These are phyloP conservation scores for Miscanthus lutarioriparius DNA, from an alignment of 176 grass and related monocot genomes.

Conservation along the genomic window DNA sequence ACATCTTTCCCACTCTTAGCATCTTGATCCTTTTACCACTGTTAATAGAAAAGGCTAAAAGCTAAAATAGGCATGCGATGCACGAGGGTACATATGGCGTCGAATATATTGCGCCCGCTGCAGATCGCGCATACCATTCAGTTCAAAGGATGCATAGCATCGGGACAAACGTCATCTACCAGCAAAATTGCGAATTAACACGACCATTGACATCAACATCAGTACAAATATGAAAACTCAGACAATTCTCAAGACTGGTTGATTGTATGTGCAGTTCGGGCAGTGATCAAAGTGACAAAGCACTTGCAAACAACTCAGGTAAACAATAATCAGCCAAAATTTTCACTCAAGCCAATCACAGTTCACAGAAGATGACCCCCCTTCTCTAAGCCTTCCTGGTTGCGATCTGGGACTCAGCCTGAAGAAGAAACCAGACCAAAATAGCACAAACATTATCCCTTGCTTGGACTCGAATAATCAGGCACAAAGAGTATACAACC, in stretches of 20 bases:
- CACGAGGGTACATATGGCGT: too few relatives aligned
- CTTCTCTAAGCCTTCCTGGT: conserved; percentile 63
- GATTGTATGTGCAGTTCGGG: background rate
- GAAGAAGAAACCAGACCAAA: background rate
- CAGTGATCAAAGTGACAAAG: conserved; percentile 8
- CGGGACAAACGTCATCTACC: background rate
- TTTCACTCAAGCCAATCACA: conserved; percentile 14
- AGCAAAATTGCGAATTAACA: background rate
- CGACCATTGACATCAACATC: background rate
- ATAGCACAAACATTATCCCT: background rate
- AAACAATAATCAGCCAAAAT: conserved; percentile 34
- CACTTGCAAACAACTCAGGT: conserved; percentile 24
- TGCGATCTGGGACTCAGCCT: conserved; percentile 76
- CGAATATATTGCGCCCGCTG: too few relatives aligned
- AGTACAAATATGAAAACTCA: background rate
- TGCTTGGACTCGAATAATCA: background rate
- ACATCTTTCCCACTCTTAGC: too few relatives aligned
- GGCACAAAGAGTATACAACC: background rate
- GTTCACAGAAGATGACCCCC: background rate
- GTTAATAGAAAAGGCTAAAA: too few relatives aligned
- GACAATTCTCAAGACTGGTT: background rate
- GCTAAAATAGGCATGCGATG: too few relatives aligned
- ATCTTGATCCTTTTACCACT: too few relatives aligned
- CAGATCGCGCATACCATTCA: background rate
- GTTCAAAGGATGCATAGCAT: background rate